phyloP scores from a whole-genome alignment of 2,329 filamentous ascomycete genomes.

The Arthrobotrys sphaeroides region DNA sequence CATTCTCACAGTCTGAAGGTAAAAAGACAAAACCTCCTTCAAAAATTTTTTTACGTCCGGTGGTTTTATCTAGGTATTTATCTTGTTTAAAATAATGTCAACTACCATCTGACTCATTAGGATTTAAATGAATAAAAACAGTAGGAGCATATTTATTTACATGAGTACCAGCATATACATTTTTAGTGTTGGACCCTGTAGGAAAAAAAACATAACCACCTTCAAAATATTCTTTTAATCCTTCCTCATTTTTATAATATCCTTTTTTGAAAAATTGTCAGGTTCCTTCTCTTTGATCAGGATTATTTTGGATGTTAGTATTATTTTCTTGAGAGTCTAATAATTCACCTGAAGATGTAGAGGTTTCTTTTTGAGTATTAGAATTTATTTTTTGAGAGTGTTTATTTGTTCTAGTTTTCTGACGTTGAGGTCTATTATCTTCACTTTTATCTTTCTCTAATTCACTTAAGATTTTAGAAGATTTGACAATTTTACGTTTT shows the following conservation, averaged over 20 bases:
- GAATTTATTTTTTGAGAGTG: slow-evolving; percentile 10
- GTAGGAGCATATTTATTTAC: slow-evolving; percentile 14
- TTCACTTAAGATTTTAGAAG: not conserved
- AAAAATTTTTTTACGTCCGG: slow-evolving; percentile 7
- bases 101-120: slow-evolving; percentile 7
- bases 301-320: not conserved
- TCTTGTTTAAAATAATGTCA: slow-evolving; percentile 13
- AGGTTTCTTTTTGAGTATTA: slow-evolving; percentile 20
- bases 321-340: slow-evolving; percentile 11
- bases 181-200: slow-evolving; percentile 12
- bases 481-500: slow-evolving; percentile 20
- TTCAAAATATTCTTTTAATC: slow-evolving; percentile 23
- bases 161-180: slow-evolving; percentile 20
- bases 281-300: slow-evolving; percentile 22
- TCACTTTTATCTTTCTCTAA: slow-evolving; percentile 17
- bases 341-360: slow-evolving; percentile 20
- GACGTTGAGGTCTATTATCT: slow-evolving; percentile 21
- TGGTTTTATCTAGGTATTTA: slow-evolving; percentile 5
- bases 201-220: slow-evolving; percentile 21
- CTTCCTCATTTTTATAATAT: slow-evolving; percentile 17
- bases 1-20: slow-evolving; percentile 7
- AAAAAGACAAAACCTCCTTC: slow-evolving; percentile 11
- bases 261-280: slow-evolving; percentile 32
- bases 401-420: slow-evolving; percentile 13
- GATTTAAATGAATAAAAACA: not conserved